Evolutionary conservation across 2,329 filamentous ascomycete genomes (phyloP).

Genomic region (Tolypocladium guangdongense): DNA sequence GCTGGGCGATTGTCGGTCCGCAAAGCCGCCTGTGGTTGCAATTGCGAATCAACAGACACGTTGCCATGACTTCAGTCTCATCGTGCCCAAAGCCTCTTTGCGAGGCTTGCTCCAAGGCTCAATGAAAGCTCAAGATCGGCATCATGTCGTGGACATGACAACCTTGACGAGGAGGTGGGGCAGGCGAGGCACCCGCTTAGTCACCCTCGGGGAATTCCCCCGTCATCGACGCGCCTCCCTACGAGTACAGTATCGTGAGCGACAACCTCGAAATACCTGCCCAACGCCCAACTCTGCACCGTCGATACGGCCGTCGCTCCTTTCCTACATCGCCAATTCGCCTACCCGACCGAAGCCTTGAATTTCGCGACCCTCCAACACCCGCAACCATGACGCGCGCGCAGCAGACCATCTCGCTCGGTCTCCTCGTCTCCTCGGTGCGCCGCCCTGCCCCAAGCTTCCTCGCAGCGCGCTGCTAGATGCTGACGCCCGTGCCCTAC

Average conservation of each 20-base stretch:
- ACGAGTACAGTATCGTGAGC: neutral
- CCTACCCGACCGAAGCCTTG: neutral
- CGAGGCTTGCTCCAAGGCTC: no score
- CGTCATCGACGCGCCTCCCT: conserved; percentile 4
- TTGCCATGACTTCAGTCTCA: no score
- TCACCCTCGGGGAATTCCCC: conserved; percentile 1
- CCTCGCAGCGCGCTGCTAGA: neutral
- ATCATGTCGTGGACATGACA: no score
- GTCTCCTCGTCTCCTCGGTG: conserved; percentile 82
- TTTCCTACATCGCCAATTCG: conserved; percentile 4
- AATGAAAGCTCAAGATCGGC: no score
- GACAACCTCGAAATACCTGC: neutral
- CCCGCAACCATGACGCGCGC: conserved; percentile 74
- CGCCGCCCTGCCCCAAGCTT: conserved; percentile 13
- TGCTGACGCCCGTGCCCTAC: conserved; percentile 21
- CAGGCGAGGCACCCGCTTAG: neutral
- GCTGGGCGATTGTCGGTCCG: neutral
- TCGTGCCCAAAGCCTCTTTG: no score
- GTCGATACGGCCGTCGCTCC: conserved; percentile 6
- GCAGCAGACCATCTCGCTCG: conserved; percentile 81
- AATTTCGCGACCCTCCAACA: neutral
- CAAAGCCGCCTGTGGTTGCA: neutral
- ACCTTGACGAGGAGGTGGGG: neutral
- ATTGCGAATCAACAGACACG: no score
- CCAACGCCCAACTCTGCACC: conserved; percentile 1